These are phyloP conservation scores for Gnomoniopsis sp. DNA, from an alignment of 2,329 filamentous ascomycete genomes.

Conservation along the genomic window DNA sequence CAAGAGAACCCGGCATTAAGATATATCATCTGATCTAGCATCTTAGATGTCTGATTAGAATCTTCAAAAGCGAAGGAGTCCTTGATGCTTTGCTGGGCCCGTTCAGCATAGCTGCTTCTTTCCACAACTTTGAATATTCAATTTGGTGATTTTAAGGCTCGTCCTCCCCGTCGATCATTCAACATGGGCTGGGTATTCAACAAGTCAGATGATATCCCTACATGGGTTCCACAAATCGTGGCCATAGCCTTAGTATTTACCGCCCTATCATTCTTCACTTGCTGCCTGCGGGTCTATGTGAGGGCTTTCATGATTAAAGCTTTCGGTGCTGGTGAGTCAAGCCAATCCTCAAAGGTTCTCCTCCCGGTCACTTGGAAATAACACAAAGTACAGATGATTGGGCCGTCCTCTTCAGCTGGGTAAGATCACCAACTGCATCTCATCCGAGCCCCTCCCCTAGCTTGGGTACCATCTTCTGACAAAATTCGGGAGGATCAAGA, in stretches of 20 bases:
- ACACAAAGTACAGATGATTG: background rate
- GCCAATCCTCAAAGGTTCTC: background rate
- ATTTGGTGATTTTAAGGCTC: no score
- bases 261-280: background rate
- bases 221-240: conserved; percentile 2
- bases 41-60: no score
- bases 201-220: background rate
- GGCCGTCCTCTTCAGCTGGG: background rate
- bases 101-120: no score
- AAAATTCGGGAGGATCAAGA: background rate
- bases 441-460: no score
- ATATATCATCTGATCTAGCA: no score
- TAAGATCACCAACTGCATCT: background rate
- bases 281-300: background rate
- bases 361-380: background rate
- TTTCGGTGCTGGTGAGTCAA: background rate
- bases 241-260: background rate
- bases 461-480: background rate
- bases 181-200: conserved; percentile 4
- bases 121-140: no score
- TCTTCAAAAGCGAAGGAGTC: no score
- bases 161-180: background rate
- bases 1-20: no score
- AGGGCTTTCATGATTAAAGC: background rate
- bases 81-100: no score